Evolutionary conservation across 148 eudicot genomes (phyloP).

Genomic region (Spergularia bocconei): DNA sequence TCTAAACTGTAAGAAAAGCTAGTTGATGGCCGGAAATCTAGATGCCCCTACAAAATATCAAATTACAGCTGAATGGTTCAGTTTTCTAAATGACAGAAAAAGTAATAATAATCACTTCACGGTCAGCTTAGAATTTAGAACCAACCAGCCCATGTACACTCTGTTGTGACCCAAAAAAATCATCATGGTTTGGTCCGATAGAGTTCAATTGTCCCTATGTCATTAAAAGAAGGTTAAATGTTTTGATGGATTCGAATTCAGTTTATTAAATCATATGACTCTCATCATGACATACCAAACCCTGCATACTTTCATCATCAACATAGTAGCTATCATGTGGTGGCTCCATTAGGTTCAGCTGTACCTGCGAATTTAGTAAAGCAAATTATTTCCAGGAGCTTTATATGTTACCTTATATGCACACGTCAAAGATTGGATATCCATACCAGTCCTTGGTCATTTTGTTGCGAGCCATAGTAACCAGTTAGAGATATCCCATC

Average conservation of each 20-base stretch:
- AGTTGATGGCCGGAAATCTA: constrained; percentile 68
- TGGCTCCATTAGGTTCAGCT: constrained; percentile 93
- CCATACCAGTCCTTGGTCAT: constrained; percentile 76
- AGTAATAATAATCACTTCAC: not conserved
- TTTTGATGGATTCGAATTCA: not conserved
- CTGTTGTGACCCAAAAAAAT: constrained; percentile 72
- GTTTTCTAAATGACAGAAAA: not conserved
- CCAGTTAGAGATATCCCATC: constrained; percentile 59
- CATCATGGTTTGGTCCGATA: constrained; percentile 67
- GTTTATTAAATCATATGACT: not conserved
- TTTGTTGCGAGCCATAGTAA: constrained; percentile 69
- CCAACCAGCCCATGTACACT: constrained; percentile 75
- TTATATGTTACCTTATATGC: not conserved
- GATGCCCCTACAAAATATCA: constrained; percentile 52
- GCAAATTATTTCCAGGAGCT: constrained; percentile 7
- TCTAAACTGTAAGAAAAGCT: constrained; percentile 63
- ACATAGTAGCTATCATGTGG: constrained; percentile 87
- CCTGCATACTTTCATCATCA: constrained; percentile 70
- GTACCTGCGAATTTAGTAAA: constrained; percentile 41
- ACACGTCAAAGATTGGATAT: constrained; percentile 4
- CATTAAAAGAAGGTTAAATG: not conserved
- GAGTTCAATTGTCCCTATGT: constrained; percentile 73
- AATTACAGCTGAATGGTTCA: not conserved
- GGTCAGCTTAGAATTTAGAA: not conserved
- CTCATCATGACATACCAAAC: constrained; percentile 63